These are phyloP conservation scores for Penicillium sp. DNA, from an alignment of 2,329 filamentous ascomycete genomes.

Conservation along the genomic window DNA sequence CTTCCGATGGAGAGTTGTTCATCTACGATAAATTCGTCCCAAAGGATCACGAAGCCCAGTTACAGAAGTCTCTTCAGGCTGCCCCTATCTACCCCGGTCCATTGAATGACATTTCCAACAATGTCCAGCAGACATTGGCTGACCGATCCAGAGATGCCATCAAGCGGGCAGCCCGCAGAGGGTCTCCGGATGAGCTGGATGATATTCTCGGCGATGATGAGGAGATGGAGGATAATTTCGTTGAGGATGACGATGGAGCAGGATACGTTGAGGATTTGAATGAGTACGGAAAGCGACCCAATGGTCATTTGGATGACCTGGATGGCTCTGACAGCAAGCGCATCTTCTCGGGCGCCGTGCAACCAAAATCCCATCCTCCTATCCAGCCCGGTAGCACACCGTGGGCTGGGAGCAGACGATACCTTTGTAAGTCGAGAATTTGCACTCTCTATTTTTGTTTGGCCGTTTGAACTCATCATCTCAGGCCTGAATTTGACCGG, in stretches of 20 bases:
- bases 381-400: constrained; percentile 95
- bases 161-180: constrained; percentile 56
- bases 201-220: constrained; percentile 71
- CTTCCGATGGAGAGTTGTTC: constrained; percentile 87
- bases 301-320: constrained; percentile 48
- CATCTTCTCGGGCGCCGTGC: constrained; percentile 48
- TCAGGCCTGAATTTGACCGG: constrained; percentile 78
- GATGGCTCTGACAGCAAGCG: constrained; percentile 54
- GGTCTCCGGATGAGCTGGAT: constrained; percentile 75
- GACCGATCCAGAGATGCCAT: constrained; percentile 59
- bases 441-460: background rate
- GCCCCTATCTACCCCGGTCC: constrained; percentile 86
- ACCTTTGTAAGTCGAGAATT: constrained; percentile 62
- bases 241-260: constrained; percentile 91
- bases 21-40: constrained; percentile 68
- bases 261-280: constrained; percentile 74
- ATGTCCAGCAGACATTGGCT: constrained; percentile 56
- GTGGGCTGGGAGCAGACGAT: constrained; percentile 91
- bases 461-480: constrained; percentile 24
- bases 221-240: constrained; percentile 71
- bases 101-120: constrained; percentile 66
- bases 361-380: constrained; percentile 73
- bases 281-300: constrained; percentile 62
- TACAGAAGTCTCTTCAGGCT: constrained; percentile 62
- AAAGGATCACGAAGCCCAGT: constrained; percentile 48